These are phyloP conservation scores for Kodamaea arcana DNA, from an alignment of 1,139 yeast species.

Conservation along the genomic window DNA sequence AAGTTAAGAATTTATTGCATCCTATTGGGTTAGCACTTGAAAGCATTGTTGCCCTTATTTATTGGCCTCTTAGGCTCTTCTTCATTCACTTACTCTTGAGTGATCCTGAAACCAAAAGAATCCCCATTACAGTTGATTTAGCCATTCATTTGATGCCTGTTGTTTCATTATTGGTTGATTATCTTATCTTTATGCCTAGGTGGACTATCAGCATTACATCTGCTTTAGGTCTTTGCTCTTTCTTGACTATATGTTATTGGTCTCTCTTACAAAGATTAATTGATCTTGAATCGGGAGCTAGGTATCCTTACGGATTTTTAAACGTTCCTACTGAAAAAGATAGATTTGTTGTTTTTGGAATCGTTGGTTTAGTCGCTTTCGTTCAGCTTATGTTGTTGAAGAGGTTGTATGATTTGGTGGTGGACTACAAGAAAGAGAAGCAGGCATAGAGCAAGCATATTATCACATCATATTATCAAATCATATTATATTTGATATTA, in stretches of 20 bases:
- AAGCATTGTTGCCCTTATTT: conserved; percentile 53
- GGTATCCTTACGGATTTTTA: conserved; percentile 65
- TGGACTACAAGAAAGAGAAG: conserved; percentile 12
- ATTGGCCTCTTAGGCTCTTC: conserved; percentile 63
- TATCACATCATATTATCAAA: no score
- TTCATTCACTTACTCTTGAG: conserved; percentile 34
- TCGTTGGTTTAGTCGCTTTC: conserved; percentile 46
- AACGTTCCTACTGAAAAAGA: conserved; percentile 44
- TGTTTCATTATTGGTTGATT: conserved; percentile 47
- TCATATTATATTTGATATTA: no score
- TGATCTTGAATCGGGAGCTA: conserved; percentile 39
- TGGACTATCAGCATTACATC: conserved; percentile 34
- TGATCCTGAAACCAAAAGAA: conserved; percentile 25
- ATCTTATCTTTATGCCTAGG: conserved; percentile 50
- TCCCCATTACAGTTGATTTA: conserved; percentile 52
- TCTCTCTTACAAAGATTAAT: conserved; percentile 45
- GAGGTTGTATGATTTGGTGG: conserved; percentile 22
- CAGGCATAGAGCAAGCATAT: no score
- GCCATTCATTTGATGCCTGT: conserved; percentile 60
- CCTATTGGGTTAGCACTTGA: conserved; percentile 57
- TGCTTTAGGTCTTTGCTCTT: conserved; percentile 37
- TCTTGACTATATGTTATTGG: conserved; percentile 51
- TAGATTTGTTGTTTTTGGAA: conserved; percentile 46
- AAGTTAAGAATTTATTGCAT: conserved; percentile 36
- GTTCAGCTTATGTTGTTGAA: conserved; percentile 28